Percentiles rank a stretch among this genome's conserved stretches.
Evolutionary conservation across 2,329 filamentous ascomycete species (phyloP).

Genomic region (Leptosphaerulina australis): DNA sequence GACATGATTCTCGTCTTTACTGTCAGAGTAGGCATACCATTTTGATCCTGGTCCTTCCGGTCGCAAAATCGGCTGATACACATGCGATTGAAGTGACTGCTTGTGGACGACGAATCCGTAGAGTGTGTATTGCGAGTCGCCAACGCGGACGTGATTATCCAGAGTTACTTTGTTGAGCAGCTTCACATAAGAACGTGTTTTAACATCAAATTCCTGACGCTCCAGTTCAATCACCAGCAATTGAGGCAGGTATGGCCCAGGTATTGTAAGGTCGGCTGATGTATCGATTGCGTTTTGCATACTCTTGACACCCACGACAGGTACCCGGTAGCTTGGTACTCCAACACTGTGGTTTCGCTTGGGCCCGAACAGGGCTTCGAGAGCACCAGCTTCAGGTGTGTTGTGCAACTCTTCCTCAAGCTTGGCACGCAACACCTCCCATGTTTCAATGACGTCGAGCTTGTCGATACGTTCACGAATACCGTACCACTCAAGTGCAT

Average conservation of each 20-base stretch:
- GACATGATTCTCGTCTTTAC: slow-evolving; percentile 60
- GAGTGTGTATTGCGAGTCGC: slow-evolving; percentile 58
- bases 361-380: slow-evolving; percentile 57
- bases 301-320: slow-evolving; percentile 43
- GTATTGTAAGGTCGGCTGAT: slow-evolving; percentile 32
- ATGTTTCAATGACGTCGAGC: slow-evolving; percentile 61
- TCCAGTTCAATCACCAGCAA: slow-evolving; percentile 62
- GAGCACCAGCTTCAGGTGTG: slow-evolving; percentile 49
- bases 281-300: slow-evolving; percentile 53
- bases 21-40: slow-evolving; percentile 66
- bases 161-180: slow-evolving; percentile 62
- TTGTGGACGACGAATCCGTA: slow-evolving; percentile 67
- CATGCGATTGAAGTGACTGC: slow-evolving; percentile 62
- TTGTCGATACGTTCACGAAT: slow-evolving; percentile 48
- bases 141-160: slow-evolving; percentile 60
- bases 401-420: slow-evolving; percentile 59
- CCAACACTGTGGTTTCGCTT: slow-evolving; percentile 40
- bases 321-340: slow-evolving; percentile 46
- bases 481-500: slow-evolving; percentile 51
- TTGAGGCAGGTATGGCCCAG: slow-evolving; percentile 50
- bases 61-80: slow-evolving; percentile 65
- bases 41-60: slow-evolving; percentile 61
- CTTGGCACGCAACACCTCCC: slow-evolving; percentile 60
- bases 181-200: slow-evolving; percentile 62
- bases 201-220: slow-evolving; percentile 62